Base-by-base conservation (phyloP, 352 stramenopile species). In the Phytophthora capsici region DNA sequence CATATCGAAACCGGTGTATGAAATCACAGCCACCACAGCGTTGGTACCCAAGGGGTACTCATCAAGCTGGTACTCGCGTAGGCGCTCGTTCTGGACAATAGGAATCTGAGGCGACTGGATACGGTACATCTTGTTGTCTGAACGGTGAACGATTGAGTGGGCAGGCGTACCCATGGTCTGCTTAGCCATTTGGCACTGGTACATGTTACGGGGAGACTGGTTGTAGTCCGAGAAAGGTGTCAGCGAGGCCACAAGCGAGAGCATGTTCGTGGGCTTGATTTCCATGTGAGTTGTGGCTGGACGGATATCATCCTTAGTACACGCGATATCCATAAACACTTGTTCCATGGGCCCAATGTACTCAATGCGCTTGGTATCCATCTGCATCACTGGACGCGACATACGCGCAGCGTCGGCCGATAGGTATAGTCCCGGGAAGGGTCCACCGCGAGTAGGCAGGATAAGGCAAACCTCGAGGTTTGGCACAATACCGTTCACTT, bases 121-220 rank as follows among this genome's bases (percentile, higher is more conserved):
- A 55, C 96, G 94, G 80, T 99, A 99, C 78, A 99, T 90, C 68
- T 99, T 99, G 84, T 99, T 99, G 76, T 99, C 98, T 9, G 95
- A 86, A 57, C 98, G 90, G 72, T 99, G 93, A 5, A 91, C 85
- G 53, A 99, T 89, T 52, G 96, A 99, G 74, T 99, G 97, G n/a
- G 89, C 90, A 16, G 97, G 96, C 20, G 97, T 99, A 36, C 98
- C 98, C 98, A 99, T 99, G 3, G 98, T 99, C 77, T 99, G 98
- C 83, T 99, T 99, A 36, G 97, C 98, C 98, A 99, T 99, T 82
- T 99, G 98, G 69, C 98, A 99, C 89, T 99, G 98, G 76, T 99
- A 99, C 98, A 99, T 99, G 81, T 99, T 99, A 75, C 98, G 85
- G 36, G 98, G 98, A 23, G 89, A 98, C 84, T 99, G 98, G 80